Conservation (phyloP, 2,329 filamentous ascomycete species). For the Botrytis fragariae region DNA sequence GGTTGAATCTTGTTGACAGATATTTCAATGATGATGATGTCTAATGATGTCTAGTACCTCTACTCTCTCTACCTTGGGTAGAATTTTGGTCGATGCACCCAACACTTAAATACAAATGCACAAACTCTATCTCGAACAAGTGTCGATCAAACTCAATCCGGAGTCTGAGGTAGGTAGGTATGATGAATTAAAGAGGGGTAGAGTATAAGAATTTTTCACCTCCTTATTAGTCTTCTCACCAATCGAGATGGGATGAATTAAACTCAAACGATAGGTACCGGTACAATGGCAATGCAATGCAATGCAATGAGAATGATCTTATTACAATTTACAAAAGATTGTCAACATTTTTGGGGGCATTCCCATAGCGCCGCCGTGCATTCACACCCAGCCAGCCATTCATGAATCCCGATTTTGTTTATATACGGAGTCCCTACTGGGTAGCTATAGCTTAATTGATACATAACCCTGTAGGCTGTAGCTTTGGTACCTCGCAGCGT, state of each 20-base stretch:
- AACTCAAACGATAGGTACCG: background rate
- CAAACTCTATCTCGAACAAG: background rate
- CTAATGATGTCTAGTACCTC: background rate
- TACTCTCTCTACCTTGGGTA: background rate
- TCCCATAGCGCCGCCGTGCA: background rate
- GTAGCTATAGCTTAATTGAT: conserved; percentile 1
- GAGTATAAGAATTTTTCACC: background rate
- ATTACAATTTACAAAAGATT: background rate
- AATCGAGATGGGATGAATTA: background rate
- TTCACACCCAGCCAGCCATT: background rate
- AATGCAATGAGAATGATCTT: background rate
- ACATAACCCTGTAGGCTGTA: background rate
- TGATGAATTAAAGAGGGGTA: background rate
- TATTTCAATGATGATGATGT: background rate
- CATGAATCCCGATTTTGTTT: background rate
- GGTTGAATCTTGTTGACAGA: background rate
- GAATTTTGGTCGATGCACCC: background rate
- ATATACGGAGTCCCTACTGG: background rate
- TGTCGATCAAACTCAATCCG: background rate
- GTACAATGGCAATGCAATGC: background rate
- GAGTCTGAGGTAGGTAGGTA: background rate
- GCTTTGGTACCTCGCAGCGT: conserved; percentile 15
- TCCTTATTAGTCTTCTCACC: background rate
- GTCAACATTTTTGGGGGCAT: background rate
- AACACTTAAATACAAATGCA: background rate